Percentiles rank a stretch among this genome's conserved stretches.
Evolutionary conservation across 805 yeast species (phyloP).

Genomic region (Grigorovia jiainica): DNA sequence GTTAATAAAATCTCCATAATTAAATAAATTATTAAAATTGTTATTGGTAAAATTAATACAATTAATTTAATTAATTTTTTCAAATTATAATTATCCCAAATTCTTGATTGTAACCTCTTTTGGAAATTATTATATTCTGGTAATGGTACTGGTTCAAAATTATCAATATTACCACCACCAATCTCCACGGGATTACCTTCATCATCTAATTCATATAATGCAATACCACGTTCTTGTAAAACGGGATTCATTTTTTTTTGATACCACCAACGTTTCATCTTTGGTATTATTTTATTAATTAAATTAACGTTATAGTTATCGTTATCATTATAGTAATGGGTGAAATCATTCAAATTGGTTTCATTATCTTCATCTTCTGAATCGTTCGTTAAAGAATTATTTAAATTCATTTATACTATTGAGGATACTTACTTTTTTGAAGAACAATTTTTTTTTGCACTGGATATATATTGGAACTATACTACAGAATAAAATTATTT

Average conservation of each 20-base stretch:
- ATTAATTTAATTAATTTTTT: background rate
- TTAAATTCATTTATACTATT: too few species aligned
- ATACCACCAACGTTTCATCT: background rate
- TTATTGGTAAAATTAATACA: background rate
- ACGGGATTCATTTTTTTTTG: background rate
- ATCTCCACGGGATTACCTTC: conserved; percentile 7
- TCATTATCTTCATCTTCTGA: too few species aligned
- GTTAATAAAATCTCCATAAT: background rate
- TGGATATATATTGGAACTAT: too few species aligned
- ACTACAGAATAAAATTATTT: too few species aligned
- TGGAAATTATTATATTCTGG: background rate
- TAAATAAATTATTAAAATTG: background rate
- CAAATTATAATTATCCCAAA: too few species aligned
- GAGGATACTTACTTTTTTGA: too few species aligned
- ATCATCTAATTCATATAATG: conserved; percentile 15
- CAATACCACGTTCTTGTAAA: conserved; percentile 12
- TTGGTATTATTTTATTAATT: background rate
- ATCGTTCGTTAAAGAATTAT: too few species aligned
- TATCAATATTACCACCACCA: background rate
- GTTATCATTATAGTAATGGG: background rate
- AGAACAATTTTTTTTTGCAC: too few species aligned
- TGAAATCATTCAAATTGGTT: background rate
- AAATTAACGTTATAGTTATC: background rate
- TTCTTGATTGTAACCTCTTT: background rate
- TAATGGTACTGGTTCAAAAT: conserved; percentile 3